Conservation (phyloP, 768 basidiomycete genomes). For the Rhodosporidiobolus sp. region DNA sequence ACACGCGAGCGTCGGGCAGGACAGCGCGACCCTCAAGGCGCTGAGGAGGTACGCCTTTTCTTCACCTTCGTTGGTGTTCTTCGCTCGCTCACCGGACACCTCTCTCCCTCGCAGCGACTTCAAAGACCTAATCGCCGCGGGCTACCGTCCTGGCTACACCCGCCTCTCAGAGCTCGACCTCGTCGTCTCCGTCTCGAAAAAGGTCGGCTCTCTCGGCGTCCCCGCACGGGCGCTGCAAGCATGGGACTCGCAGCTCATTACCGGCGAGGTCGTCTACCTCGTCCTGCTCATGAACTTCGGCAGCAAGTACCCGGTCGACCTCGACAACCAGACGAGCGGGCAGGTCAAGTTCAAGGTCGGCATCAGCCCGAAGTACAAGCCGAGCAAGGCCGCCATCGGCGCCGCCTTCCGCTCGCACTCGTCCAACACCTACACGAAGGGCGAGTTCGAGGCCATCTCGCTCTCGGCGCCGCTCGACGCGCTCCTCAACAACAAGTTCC, state of each 20-base stretch:
- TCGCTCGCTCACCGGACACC: too few relatives aligned
- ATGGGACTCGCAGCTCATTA: slow-evolving; percentile 67
- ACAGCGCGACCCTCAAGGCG: slow-evolving; percentile 37
- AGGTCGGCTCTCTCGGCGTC: slow-evolving; percentile 56
- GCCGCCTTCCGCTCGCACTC: slow-evolving; percentile 54
- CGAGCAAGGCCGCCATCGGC: slow-evolving; percentile 52
- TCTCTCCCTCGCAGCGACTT: slow-evolving; percentile 55
- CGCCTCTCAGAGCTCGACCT: slow-evolving; percentile 58
- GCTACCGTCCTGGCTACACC: slow-evolving; percentile 62
- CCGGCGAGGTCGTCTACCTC: slow-evolving; percentile 57
- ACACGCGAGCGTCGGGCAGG: slow-evolving; percentile 20
- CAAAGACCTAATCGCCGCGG: slow-evolving; percentile 58
- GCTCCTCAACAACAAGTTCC: slow-evolving; percentile 59
- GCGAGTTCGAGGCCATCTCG: slow-evolving; percentile 60
- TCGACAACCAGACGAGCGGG: slow-evolving; percentile 52
- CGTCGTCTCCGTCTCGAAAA: slow-evolving; percentile 39
- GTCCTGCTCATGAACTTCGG: slow-evolving; percentile 63
- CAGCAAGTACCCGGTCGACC: slow-evolving; percentile 59
- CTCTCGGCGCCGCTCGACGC: slow-evolving; percentile 64
- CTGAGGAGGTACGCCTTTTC: slow-evolving; percentile 41
- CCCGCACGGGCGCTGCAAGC: slow-evolving; percentile 67
- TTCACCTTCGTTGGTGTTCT: too few relatives aligned
- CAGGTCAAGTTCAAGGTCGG: slow-evolving; percentile 62
- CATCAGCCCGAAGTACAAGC: slow-evolving; percentile 62
- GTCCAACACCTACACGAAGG: slow-evolving; percentile 54